These are phyloP conservation scores for Scutellaria baicalensis DNA, from an alignment of 257 asterid genomes.

Conservation along the genomic window DNA sequence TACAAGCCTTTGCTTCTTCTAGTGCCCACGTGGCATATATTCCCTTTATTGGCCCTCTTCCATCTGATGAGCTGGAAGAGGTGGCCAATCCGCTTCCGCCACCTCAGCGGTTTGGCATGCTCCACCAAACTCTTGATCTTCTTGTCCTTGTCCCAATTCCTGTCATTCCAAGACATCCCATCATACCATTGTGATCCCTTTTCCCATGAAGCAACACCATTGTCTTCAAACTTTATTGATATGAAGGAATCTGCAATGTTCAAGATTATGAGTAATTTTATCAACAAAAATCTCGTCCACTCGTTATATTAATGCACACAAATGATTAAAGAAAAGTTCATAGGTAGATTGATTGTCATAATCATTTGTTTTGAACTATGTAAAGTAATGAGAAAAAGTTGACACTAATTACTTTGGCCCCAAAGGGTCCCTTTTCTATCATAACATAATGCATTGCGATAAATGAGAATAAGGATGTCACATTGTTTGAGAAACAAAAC, in stretches of 20 bases:
- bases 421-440: background rate
- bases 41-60: slow-evolving; percentile 54
- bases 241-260: slow-evolving; percentile 61
- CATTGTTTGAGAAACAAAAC: too few relatives aligned
- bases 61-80: slow-evolving; percentile 58
- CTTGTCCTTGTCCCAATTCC: slow-evolving; percentile 5
- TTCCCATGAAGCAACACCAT: slow-evolving; percentile 53
- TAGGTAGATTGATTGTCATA: background rate
- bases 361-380: background rate
- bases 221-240: slow-evolving; percentile 80
- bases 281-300: background rate
- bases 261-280: background rate
- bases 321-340: slow-evolving; percentile 1
- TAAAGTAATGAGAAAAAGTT: background rate
- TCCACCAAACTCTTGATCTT: slow-evolving; percentile 41
- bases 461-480: too few relatives aligned
- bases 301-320: background rate
- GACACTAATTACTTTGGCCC: background rate
- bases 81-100: slow-evolving; percentile 78
- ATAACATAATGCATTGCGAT: too few relatives aligned
- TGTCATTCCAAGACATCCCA: slow-evolving; percentile 18
- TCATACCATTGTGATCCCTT: slow-evolving; percentile 23
- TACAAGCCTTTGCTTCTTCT: slow-evolving; percentile 43
- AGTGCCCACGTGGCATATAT: slow-evolving; percentile 44
- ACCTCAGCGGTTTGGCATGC: slow-evolving; percentile 54